Evolutionary conservation across 2,329 filamentous ascomycete species (phyloP).

Genomic region (Emergomyces pasteurianus): DNA sequence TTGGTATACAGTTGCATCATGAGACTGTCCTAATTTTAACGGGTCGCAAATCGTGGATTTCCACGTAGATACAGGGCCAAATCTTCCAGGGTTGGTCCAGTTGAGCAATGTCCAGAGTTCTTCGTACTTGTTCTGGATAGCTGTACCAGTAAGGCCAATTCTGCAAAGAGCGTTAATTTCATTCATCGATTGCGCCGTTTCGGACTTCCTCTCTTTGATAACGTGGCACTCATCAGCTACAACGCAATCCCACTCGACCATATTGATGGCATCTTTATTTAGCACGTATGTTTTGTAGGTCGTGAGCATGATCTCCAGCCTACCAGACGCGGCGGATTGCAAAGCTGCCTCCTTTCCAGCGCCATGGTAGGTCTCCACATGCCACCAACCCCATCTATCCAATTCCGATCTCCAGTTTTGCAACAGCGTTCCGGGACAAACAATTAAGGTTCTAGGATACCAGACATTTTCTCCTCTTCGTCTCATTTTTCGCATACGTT

Average conservation of each 20-base stretch:
- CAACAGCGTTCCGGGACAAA: conserved; percentile 81
- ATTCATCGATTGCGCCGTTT: conserved; percentile 76
- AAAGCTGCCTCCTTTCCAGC: conserved; percentile 57
- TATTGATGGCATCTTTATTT: conserved; percentile 66
- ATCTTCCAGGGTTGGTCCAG: conserved; percentile 78
- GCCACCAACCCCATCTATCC: conserved; percentile 90
- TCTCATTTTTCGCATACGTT: conserved; percentile 78
- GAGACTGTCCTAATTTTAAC: conserved; percentile 76
- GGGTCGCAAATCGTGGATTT: conserved; percentile 64
- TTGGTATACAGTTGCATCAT: conserved; percentile 75
- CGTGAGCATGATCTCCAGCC: conserved; percentile 82
- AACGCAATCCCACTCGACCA: conserved; percentile 83
- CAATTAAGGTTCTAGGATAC: conserved; percentile 75
- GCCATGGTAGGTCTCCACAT: conserved; percentile 72
- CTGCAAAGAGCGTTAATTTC: conserved; percentile 83
- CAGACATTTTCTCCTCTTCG: conserved; percentile 47
- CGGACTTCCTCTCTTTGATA: conserved; percentile 68
- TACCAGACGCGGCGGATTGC: conserved; percentile 59
- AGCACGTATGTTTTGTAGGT: conserved; percentile 81
- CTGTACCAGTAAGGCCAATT: conserved; percentile 87
- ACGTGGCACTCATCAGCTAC: conserved; percentile 89
- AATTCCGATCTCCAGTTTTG: conserved; percentile 86
- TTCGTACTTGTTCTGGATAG: conserved; percentile 96
- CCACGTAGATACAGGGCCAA: conserved; percentile 63
- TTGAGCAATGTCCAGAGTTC: conserved; percentile 94